Evolutionary conservation across 148 eudicot genomes (phyloP), one percentile per base, ranked within the genome.

Genomic region (Fagopyrum homotropicum): DNA sequence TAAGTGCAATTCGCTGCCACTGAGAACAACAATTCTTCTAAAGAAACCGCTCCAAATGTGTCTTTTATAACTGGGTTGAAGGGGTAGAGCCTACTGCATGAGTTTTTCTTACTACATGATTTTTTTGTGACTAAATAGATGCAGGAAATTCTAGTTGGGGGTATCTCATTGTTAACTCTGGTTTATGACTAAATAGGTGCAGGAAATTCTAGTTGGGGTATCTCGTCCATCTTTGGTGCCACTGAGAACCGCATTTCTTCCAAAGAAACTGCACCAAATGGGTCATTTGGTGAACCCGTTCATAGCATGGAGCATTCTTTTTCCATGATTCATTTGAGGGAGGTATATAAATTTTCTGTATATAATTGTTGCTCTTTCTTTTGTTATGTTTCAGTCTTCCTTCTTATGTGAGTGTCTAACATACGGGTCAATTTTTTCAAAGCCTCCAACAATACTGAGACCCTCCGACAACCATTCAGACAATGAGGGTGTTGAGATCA

Each of bases 261-360:
- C 9, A 92, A 89, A 81, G 91, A 89, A 75, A 82, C 79, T 57
- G 73, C 84, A 5, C 54, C 75, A 50, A 85, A 66, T 81, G 88
- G 76, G 79, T 64, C 89, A 47, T 85, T 82, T 47, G 81, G 43
- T 60, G 98, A 92, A 78, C 89, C 91, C 77, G 75, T 81, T 81
- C 91, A 86, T 52, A 85, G 76, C 79, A 73, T 86, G 82, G 93
- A 90, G 19, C 91, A 86, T 73, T 61, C 87, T 63, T 56, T 85
- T 66, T 92, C 97, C 9, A 77, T 83, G 86, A 96, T 96, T 66
- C 97, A 89, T 83, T 84, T 95, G 79, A 89, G 85, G 79, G 98
- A 96, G 91, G 98, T 92, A 75, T 64, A 79, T 76, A 69, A 35
- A 73, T 44, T 40, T 73, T 45, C 35, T 22, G 9, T 59, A 59